phyloP scores from a whole-genome alignment of 495 filamentous ascomycete genomes.

The Podospora pseudopauciseta region DNA sequence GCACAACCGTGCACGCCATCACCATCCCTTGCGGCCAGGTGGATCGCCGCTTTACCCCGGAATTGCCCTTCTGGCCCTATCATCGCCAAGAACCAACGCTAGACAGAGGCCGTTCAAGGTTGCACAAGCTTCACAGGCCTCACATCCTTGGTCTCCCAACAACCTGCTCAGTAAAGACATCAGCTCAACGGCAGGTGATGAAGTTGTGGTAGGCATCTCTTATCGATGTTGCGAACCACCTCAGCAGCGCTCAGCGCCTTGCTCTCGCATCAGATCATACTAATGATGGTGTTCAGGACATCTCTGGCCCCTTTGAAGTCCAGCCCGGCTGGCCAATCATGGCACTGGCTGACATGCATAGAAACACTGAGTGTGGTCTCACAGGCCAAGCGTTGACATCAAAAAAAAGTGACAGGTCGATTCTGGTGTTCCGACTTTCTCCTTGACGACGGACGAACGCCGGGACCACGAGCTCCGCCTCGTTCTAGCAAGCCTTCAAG shows the following conservation, averaged over 20 bases:
- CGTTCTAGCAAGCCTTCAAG: neutral
- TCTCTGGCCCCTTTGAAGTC: neutral
- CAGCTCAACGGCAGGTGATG: neutral
- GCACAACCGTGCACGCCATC: neutral
- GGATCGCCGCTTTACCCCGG: conserved; percentile 18
- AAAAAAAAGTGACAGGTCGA: conserved; percentile 10
- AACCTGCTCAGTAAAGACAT: neutral
- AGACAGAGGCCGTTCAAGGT: neutral
- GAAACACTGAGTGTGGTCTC: neutral
- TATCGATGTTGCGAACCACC: neutral
- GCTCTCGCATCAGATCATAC: neutral
- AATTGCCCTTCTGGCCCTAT: conserved; percentile 22
- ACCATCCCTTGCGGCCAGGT: neutral
- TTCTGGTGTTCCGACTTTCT: neutral
- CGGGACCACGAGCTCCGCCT: conserved; percentile 14
- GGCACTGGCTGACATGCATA: neutral
- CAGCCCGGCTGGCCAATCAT: neutral
- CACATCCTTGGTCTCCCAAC: neutral
- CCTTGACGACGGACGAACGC: neutral
- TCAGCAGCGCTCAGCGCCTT: neutral
- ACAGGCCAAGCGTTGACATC: neutral
- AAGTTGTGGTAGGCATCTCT: neutral
- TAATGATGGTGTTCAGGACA: conserved; percentile 1
- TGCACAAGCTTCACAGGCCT: neutral
- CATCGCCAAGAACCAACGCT: conserved; percentile 13